Percentiles rank a stretch among this genome's conserved stretches.
Evolutionary conservation across 768 basidiomycete species (phyloP).

Genomic region (Amanita pallidorosea): DNA sequence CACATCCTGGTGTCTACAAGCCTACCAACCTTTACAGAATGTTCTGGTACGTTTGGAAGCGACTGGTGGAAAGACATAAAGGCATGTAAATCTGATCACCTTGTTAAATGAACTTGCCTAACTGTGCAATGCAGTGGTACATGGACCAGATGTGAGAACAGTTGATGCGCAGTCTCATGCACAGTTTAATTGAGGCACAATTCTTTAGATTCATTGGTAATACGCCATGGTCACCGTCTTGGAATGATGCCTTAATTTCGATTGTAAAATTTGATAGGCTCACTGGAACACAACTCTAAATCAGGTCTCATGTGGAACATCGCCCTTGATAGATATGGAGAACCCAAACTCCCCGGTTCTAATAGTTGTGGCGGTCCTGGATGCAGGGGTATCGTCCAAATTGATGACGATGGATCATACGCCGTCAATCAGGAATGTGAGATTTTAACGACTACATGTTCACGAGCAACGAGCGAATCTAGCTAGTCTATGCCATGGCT

Average conservation of each 20-base stretch:
- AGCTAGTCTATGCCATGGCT: slow-evolving; percentile 56
- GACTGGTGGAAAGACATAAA: slow-evolving; percentile 81
- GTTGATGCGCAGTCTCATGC: neutral
- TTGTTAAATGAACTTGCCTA: neutral
- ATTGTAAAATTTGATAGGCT: slow-evolving; percentile 12
- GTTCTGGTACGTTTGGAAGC: slow-evolving; percentile 49
- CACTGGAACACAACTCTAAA: slow-evolving; percentile 26
- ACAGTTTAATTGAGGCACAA: neutral
- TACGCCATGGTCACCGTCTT: neutral
- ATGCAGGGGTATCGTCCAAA: slow-evolving; percentile 56
- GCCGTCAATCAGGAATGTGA: slow-evolving; percentile 64
- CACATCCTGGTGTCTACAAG: neutral
- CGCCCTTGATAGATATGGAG: slow-evolving; percentile 49
- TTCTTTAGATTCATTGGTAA: slow-evolving; percentile 14
- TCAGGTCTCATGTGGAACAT: slow-evolving; percentile 68
- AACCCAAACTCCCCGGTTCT: slow-evolving; percentile 54
- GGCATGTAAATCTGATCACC: slow-evolving; percentile 20
- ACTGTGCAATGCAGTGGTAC: slow-evolving; percentile 38
- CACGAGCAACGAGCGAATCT: neutral
- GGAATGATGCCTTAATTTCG: slow-evolving; percentile 8
- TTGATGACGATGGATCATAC: slow-evolving; percentile 55
- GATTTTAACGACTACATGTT: slow-evolving; percentile 11
- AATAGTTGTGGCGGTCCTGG: slow-evolving; percentile 52
- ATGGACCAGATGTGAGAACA: slow-evolving; percentile 49
- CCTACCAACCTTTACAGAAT: slow-evolving; percentile 29